Evolutionary conservation across 2,329 filamentous ascomycete genomes (phyloP).

Genomic region (Fusarium sp.): DNA sequence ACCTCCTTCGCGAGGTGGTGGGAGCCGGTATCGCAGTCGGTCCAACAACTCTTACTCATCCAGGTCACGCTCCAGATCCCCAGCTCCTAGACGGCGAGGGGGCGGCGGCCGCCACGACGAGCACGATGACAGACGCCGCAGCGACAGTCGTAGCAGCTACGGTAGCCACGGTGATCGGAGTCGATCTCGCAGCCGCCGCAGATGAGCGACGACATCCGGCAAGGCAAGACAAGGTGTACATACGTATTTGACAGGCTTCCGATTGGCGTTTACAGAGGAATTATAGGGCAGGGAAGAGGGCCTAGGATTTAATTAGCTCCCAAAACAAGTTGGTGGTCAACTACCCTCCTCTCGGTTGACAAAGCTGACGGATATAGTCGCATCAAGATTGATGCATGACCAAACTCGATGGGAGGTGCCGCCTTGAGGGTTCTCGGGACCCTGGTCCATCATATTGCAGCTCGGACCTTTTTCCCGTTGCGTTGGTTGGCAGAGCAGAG

Average conservation of each 20-base stretch:
- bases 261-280: slow-evolving; percentile 36
- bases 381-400: slow-evolving; percentile 34
- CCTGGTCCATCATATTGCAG: slow-evolving; percentile 24
- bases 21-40: slow-evolving; percentile 58
- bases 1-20: slow-evolving; percentile 50
- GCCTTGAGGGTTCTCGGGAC: slow-evolving; percentile 16
- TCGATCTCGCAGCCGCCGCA: slow-evolving; percentile 55
- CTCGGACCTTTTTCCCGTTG: slow-evolving; percentile 28
- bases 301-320: slow-evolving; percentile 34
- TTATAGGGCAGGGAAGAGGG: slow-evolving; percentile 9
- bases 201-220: slow-evolving; percentile 31
- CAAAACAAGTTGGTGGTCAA: slow-evolving; percentile 40
- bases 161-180: slow-evolving; percentile 57
- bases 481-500: background rate
- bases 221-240: slow-evolving; percentile 8
- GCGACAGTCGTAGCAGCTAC: slow-evolving; percentile 62
- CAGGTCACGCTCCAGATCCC: slow-evolving; percentile 61
- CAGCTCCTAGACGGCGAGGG: slow-evolving; percentile 49
- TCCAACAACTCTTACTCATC: slow-evolving; percentile 59
- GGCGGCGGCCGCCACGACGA: slow-evolving; percentile 48
- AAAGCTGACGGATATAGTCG: slow-evolving; percentile 37
- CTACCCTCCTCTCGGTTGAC: slow-evolving; percentile 29
- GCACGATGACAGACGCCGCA: slow-evolving; percentile 56
- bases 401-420: slow-evolving; percentile 21
- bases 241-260: slow-evolving; percentile 26